phyloP scores from a whole-genome alignment of 2,329 filamentous ascomycete species.

The Fusarium verrucosum region DNA sequence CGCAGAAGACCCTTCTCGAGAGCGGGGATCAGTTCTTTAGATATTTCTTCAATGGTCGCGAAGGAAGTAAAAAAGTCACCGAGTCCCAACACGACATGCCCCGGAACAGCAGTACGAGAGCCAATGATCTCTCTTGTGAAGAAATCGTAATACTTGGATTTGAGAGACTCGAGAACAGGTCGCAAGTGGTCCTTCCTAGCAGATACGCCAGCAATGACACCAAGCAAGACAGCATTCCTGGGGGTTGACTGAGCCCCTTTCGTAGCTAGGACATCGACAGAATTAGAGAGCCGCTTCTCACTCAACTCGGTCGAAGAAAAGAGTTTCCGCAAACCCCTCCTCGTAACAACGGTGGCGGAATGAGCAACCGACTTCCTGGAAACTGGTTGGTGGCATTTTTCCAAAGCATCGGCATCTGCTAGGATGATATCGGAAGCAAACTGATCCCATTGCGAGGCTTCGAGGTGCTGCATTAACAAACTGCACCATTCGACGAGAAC shows the following conservation, averaged over 20 bases:
- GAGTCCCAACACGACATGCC: conserved; percentile 77
- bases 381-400: conserved; percentile 76
- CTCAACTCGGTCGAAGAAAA: conserved; percentile 67
- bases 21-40: conserved; percentile 78
- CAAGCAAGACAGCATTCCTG: conserved; percentile 80
- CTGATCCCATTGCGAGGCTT: conserved; percentile 69
- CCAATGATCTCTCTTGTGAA: conserved; percentile 87
- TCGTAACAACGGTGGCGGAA: conserved; percentile 79
- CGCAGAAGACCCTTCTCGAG: conserved; percentile 90
- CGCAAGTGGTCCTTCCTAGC: conserved; percentile 73
- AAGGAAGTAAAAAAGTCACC: conserved; percentile 85
- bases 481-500: conserved; percentile 92
- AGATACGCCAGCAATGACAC: conserved; percentile 87
- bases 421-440: conserved; percentile 73
- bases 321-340: conserved; percentile 80
- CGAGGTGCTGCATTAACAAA: conserved; percentile 76
- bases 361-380: conserved; percentile 72
- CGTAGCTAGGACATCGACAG: conserved; percentile 72
- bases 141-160: conserved; percentile 80
- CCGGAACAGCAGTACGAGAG: conserved; percentile 75
- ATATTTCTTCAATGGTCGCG: conserved; percentile 76
- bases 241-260: conserved; percentile 72
- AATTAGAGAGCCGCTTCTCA: conserved; percentile 68
- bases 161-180: conserved; percentile 68
- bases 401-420: conserved; percentile 76